Base-by-base conservation (phyloP, 2,329 filamentous ascomycete species). In the Pezicula carpinea region DNA sequence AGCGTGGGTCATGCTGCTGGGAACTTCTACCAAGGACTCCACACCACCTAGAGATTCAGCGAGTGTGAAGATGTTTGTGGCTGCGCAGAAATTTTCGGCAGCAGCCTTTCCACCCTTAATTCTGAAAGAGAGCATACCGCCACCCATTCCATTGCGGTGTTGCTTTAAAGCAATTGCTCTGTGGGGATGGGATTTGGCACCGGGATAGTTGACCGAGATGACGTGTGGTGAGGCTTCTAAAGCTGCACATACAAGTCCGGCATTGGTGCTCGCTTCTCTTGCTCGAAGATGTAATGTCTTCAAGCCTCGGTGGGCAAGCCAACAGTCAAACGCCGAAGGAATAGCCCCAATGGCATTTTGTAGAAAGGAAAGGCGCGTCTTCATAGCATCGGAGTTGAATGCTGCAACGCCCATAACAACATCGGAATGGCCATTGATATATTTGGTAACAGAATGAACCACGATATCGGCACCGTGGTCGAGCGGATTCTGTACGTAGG, bases 281-380 rank as follows among this genome's bases (percentile, higher is more conserved):
- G 89, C 92, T 59, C 93, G 87, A 40, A 99, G 79, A 70, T 99
- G 93, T 35, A 99, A 80, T 4, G 93, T 99, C 78, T 99, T 99
- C 58, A 96, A 79, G 58, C 93, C 93, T 54, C 93, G 85, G 73
- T 99, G 93, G 42, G 93, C 93, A 54, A 99, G 87, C 93, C 93
- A 99, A 72, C 85, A 90, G 76, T 99, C 93, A 64, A 99, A 99
- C 34, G 93, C 79, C 1, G 89, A 95, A 44, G 93, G 93, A 4
- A 99, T 87, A 52, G 92, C 92, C 53, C 93, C 93, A 58, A 96
- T 95, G 58, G 93, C 93, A 71, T 99, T 99, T 68, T 99, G 93
- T 33, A 99, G 79, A 76, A 97, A 99, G 43, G 81, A 75, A 18
- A 99, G 80, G 35, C 88, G 83, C 53, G 84, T 74, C 64, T 83